Evolutionary conservation across 2,329 filamentous ascomycete species (phyloP).

Genomic region (Penicillium digitatum): DNA sequence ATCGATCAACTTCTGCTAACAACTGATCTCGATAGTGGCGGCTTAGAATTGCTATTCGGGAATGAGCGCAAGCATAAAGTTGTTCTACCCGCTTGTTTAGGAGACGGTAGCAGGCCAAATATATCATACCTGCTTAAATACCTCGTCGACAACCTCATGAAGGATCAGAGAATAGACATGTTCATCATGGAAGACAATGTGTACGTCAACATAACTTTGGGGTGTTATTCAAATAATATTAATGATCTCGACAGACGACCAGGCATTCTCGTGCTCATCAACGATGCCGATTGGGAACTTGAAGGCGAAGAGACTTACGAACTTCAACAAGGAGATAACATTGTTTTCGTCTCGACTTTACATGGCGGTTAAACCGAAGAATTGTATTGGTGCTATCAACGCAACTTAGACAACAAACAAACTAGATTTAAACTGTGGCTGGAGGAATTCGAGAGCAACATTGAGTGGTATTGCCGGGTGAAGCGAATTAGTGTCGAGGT

Average conservation of each 20-base stretch:
- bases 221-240: neutral
- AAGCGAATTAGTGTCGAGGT: neutral
- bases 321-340: conserved; percentile 75
- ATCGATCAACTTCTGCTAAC: conserved; percentile 4
- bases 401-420: neutral
- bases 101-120: conserved; percentile 59
- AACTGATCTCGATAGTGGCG: conserved; percentile 58
- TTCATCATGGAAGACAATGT: conserved; percentile 85
- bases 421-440: neutral
- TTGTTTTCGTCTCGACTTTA: conserved; percentile 93
- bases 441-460: neutral
- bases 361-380: conserved; percentile 68
- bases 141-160: conserved; percentile 78
- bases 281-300: conserved; percentile 97
- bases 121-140: conserved; percentile 73
- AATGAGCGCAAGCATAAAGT: conserved; percentile 72
- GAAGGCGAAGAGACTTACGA: conserved; percentile 91
- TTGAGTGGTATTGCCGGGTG: neutral
- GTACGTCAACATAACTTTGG: conserved; percentile 55
- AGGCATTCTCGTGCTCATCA: conserved; percentile 92
- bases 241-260: conserved; percentile 64
- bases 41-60: conserved; percentile 89
- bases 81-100: conserved; percentile 60
- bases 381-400: conserved; percentile 1
- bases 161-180: conserved; percentile 76